Percentiles rank a stretch among this genome's conserved stretches.
These are phyloP conservation scores for Ogataea neopini DNA, from an alignment of 805 yeast genomes.

Conservation along the genomic window DNA sequence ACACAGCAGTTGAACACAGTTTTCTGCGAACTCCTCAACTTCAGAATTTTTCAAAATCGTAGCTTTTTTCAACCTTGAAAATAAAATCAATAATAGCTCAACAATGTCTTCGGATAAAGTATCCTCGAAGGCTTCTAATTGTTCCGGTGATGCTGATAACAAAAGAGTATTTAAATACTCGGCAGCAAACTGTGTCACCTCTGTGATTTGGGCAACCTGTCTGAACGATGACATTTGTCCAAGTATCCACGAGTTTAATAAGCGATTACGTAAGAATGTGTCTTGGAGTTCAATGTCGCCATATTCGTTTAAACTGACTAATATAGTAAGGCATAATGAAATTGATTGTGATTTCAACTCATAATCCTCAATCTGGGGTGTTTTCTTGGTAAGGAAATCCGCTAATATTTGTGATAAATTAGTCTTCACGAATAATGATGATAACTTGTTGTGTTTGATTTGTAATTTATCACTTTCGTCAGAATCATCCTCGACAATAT, in stretches of 20 bases:
- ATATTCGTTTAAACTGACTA: constrained; percentile 10
- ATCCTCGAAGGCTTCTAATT: constrained; percentile 1
- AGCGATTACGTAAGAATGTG: background rate
- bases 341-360: constrained; percentile 4
- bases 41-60: constrained; percentile 6
- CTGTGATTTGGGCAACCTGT: constrained; percentile 5
- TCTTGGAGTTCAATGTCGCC: background rate
- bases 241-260: constrained; percentile 10
- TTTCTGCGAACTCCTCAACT: constrained; percentile 20
- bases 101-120: constrained; percentile 7
- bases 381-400: constrained; percentile 7
- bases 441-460: constrained; percentile 4
- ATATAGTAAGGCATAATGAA: constrained; percentile 13
- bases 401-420: constrained; percentile 10
- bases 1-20: constrained; percentile 15
- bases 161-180: constrained; percentile 19
- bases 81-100: constrained; percentile 12
- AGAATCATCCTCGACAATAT: constrained; percentile 9
- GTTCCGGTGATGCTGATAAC: background rate
- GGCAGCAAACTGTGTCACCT: constrained; percentile 16
- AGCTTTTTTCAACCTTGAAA: constrained; percentile 16
- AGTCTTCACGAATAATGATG: constrained; percentile 2
- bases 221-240: constrained; percentile 1
- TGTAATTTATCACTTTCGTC: constrained; percentile 9
- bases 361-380: constrained; percentile 1